A percentile compares a stretch with the other conserved stretches of the same genome.
These are phyloP conservation scores for Fusarium aywerte DNA, from an alignment of 2,329 filamentous ascomycete species.

Conservation along the genomic window DNA sequence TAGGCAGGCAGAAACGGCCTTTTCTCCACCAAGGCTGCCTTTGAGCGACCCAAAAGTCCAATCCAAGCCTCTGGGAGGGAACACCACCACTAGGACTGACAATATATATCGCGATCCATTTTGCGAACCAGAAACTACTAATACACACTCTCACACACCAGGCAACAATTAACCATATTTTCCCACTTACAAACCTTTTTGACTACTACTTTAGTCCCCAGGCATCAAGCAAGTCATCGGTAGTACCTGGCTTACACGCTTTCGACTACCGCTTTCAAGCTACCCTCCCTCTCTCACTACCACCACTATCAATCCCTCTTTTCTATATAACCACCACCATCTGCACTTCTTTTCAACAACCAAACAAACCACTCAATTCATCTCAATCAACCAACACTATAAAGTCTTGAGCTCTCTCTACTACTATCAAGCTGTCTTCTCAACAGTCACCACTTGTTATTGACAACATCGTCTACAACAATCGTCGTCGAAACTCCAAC, in stretches of 20 bases:
- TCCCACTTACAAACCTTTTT: slow-evolving; percentile 28
- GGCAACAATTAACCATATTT: slow-evolving; percentile 40
- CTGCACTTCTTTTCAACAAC: slow-evolving; percentile 20
- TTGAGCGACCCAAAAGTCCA: not conserved
- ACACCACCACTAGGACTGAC: slow-evolving; percentile 17
- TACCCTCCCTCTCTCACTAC: slow-evolving; percentile 18
- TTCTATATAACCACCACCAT: slow-evolving; percentile 41
- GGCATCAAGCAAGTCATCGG: slow-evolving; percentile 32
- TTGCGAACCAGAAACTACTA: slow-evolving; percentile 12
- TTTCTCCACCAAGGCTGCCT: slow-evolving; percentile 35
- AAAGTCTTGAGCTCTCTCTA: slow-evolving; percentile 4
- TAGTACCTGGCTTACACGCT: slow-evolving; percentile 27
- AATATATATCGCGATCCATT: slow-evolving; percentile 43
- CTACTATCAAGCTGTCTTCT: slow-evolving; percentile 37
- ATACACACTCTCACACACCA: slow-evolving; percentile 23
- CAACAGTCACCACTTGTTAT: slow-evolving; percentile 28
- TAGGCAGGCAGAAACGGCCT: slow-evolving; percentile 47
- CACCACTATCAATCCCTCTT: slow-evolving; percentile 1
- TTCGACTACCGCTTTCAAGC: slow-evolving; percentile 15
- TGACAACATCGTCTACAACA: slow-evolving; percentile 41
- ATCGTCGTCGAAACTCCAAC: slow-evolving; percentile 21
- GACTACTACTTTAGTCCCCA: slow-evolving; percentile 19
- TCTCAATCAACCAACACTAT: slow-evolving; percentile 18
- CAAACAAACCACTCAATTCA: slow-evolving; percentile 38
- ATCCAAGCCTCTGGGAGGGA: slow-evolving; percentile 40